Evolutionary conservation across 495 filamentous ascomycete species (phyloP).

Genomic region (Hypoxylon fuscum): DNA sequence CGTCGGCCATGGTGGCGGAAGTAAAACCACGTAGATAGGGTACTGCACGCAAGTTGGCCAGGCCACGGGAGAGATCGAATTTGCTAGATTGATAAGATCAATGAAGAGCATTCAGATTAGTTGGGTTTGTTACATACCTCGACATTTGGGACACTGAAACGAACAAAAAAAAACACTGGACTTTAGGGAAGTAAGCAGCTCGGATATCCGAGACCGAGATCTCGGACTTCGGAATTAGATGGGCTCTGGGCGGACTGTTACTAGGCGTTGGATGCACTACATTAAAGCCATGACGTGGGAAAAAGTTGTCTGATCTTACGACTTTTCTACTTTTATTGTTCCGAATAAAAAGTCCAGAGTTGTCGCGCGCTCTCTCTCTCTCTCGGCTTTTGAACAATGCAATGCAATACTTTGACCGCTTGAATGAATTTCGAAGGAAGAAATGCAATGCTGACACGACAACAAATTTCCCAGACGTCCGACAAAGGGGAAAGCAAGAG

Average conservation of each 20-base stretch:
- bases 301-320: constrained; percentile 14
- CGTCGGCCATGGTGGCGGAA: constrained; percentile 21
- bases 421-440: not conserved
- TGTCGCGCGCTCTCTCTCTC: no score
- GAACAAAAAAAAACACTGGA: not conserved
- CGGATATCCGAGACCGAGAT: constrained; percentile 30
- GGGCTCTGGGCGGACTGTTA: not conserved
- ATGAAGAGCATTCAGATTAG: not conserved
- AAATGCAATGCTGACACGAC: constrained; percentile 1
- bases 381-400: not conserved
- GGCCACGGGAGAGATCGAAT: constrained; percentile 12
- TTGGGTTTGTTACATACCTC: constrained; percentile 19
- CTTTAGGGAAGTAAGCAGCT: constrained; percentile 20
- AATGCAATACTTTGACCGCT: not conserved
- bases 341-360: constrained; percentile 19
- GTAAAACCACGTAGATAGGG: constrained; percentile 21
- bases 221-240: constrained; percentile 25
- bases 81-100: constrained; percentile 36
- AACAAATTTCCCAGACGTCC: no score
- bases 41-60: constrained; percentile 26
- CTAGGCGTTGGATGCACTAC: constrained; percentile 1
- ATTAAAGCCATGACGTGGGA: constrained; percentile 20
- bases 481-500: not conserved
- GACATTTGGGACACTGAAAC: constrained; percentile 20
- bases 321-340: constrained; percentile 3